Evolutionary conservation across 139 green algal genomes (phyloP).

Genomic region (Monoraphidium neglectum): DNA sequence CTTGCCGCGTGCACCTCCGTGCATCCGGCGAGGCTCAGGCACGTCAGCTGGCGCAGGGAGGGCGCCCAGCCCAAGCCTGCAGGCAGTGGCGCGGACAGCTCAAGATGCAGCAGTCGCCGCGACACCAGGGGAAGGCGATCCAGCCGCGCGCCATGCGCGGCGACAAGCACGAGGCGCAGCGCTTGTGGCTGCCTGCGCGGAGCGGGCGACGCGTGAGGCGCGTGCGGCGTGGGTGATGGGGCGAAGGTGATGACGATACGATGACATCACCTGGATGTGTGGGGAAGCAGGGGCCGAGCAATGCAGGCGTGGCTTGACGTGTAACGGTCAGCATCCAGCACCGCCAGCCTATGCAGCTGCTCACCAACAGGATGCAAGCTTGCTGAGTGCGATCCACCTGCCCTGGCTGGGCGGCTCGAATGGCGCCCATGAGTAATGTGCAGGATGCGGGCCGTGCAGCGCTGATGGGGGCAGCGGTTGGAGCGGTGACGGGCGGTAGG

Average conservation of each 20-base stretch:
- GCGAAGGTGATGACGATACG: background rate
- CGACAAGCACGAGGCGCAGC: slow-evolving; percentile 10
- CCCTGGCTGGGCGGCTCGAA: too few species aligned
- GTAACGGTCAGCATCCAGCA: background rate
- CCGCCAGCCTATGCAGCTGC: slow-evolving; percentile 4
- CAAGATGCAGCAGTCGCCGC: slow-evolving; percentile 18
- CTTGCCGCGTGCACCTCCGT: background rate
- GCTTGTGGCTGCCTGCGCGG: slow-evolving; percentile 25
- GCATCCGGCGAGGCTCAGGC: slow-evolving; percentile 38
- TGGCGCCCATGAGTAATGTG: too few species aligned
- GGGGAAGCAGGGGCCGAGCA: background rate
- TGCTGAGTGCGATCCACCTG: background rate
- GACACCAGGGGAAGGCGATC: slow-evolving; percentile 19
- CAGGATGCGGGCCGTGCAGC: too few species aligned
- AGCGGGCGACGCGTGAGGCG: too few species aligned
- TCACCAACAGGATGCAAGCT: slow-evolving; percentile 30
- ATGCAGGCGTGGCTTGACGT: background rate
- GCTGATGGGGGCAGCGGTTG: too few species aligned
- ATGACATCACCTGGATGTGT: background rate
- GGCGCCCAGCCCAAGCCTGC: background rate
- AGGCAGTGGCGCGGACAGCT: slow-evolving; percentile 3
- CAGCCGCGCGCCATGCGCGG: slow-evolving; percentile 1
- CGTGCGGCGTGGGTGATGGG: background rate
- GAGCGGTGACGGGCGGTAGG: background rate
- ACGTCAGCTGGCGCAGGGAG: slow-evolving; percentile 7